Conservation (phyloP, 2,329 filamentous ascomycete species). For the Epichloe bromicola region DNA sequence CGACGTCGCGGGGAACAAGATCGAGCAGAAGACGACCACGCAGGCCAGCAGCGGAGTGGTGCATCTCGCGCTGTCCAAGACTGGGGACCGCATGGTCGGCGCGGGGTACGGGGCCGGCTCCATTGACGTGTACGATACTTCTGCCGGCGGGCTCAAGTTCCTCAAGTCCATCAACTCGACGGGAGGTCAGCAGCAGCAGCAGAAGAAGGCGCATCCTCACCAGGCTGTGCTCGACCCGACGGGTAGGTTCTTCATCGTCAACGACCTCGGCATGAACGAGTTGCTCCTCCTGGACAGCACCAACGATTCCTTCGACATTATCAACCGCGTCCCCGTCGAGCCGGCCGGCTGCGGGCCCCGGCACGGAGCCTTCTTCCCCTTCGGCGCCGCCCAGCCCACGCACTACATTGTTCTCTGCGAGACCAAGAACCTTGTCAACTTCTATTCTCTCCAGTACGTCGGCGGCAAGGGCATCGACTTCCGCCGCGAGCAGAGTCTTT, state of each 20-base stretch:
- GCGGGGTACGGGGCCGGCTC: slow-evolving; percentile 27
- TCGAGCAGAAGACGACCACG: slow-evolving; percentile 13
- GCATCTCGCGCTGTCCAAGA: slow-evolving; percentile 31
- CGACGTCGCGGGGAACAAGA: slow-evolving; percentile 18
- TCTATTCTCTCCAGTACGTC: slow-evolving; percentile 28
- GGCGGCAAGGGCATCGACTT: slow-evolving; percentile 22
- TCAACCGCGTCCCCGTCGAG: slow-evolving; percentile 19
- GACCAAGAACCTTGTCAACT: slow-evolving; percentile 29
- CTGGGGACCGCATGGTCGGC: slow-evolving; percentile 31
- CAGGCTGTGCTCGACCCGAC: slow-evolving; percentile 35
- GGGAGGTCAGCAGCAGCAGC: slow-evolving; percentile 13
- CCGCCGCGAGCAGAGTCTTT: slow-evolving; percentile 23
- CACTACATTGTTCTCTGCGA: slow-evolving; percentile 37
- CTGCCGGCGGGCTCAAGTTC: slow-evolving; percentile 22
- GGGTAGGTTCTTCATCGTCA: slow-evolving; percentile 34
- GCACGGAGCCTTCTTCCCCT: slow-evolving; percentile 34
- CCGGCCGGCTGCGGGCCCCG: slow-evolving; percentile 33
- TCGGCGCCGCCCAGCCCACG: slow-evolving; percentile 19
- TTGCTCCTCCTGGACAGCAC: slow-evolving; percentile 32
- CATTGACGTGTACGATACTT: slow-evolving; percentile 33
- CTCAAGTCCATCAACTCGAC: slow-evolving; percentile 25
- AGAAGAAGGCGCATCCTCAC: slow-evolving; percentile 29
- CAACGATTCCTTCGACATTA: slow-evolving; percentile 26
- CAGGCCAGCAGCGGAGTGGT: slow-evolving; percentile 31
- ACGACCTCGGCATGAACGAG: slow-evolving; percentile 36